phyloP scores from a whole-genome alignment of 2,329 filamentous ascomycete species.

The Colletotrichum salicis region DNA sequence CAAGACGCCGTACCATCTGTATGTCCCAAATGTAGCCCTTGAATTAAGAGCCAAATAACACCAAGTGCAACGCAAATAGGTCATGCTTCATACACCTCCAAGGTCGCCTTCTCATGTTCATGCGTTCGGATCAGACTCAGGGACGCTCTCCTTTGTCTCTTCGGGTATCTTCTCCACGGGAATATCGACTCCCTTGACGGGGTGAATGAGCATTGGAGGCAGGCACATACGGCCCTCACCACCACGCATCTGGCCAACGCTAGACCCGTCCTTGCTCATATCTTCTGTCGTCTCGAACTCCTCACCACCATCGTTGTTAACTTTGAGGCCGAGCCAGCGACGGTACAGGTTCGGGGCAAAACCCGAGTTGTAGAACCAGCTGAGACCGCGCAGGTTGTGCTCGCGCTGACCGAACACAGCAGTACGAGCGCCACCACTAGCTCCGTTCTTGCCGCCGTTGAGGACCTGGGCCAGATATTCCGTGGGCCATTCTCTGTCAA shows the following conservation, averaged over 20 bases:
- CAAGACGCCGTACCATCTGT: slow-evolving; percentile 33
- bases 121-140: slow-evolving; percentile 62
- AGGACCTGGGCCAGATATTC: slow-evolving; percentile 81
- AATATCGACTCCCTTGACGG: slow-evolving; percentile 80
- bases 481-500: slow-evolving; percentile 87
- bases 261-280: slow-evolving; percentile 59
- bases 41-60: slow-evolving; percentile 8
- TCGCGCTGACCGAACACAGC: slow-evolving; percentile 85
- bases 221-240: slow-evolving; percentile 90
- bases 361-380: slow-evolving; percentile 90
- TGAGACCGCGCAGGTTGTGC: slow-evolving; percentile 87
- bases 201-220: slow-evolving; percentile 89
- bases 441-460: slow-evolving; percentile 81
- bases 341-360: slow-evolving; percentile 86
- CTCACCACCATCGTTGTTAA: slow-evolving; percentile 82
- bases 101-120: slow-evolving; percentile 38
- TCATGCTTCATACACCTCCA: slow-evolving; percentile 21
- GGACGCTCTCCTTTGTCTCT: slow-evolving; percentile 53
- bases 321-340: slow-evolving; percentile 85
- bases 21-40: slow-evolving; percentile 21
- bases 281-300: slow-evolving; percentile 74
- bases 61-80: slow-evolving; percentile 15
- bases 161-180: slow-evolving; percentile 68
- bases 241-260: slow-evolving; percentile 65
- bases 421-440: slow-evolving; percentile 77